Conservation (phyloP, 208 protist genomes). For the Porcisia deanei region DNA sequence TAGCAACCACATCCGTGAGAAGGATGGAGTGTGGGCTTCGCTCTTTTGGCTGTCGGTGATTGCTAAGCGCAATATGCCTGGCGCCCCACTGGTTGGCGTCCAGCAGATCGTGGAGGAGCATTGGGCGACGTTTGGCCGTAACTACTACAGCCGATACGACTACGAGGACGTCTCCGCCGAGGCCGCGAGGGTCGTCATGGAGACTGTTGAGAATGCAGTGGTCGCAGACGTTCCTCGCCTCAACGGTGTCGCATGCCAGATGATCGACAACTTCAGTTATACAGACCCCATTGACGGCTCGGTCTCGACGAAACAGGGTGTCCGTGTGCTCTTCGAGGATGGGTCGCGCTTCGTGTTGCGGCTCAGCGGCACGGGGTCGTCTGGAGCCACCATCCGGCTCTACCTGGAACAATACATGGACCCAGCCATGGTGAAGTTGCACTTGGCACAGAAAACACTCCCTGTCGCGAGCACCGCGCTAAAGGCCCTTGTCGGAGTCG, state of each 20-base stretch:
- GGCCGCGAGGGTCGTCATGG: slow-evolving; percentile 89
- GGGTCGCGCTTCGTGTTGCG: slow-evolving; percentile 96
- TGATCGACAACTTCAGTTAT: slow-evolving; percentile 97
- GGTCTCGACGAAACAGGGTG: slow-evolving; percentile 90
- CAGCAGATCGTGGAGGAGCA: slow-evolving; percentile 92
- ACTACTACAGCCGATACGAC: slow-evolving; percentile 97
- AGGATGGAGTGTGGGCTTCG: slow-evolving; percentile 98
- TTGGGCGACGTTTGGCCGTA: slow-evolving; percentile 96
- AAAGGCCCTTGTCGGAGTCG: slow-evolving; percentile 83
- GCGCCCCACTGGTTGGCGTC: slow-evolving; percentile 74
- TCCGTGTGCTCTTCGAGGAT: slow-evolving; percentile 95
- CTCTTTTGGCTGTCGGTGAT: slow-evolving; percentile 96
- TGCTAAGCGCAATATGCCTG: slow-evolving; percentile 47
- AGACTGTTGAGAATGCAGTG: slow-evolving; percentile 33
- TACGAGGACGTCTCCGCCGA: slow-evolving; percentile 95
- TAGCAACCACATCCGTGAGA: slow-evolving; percentile 97
- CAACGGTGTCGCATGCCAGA: slow-evolving; percentile 43
- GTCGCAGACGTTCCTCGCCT: slow-evolving; percentile 48
- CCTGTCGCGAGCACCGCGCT: slow-evolving; percentile 63
- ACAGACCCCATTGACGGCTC: slow-evolving; percentile 94
- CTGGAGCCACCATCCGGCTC: slow-evolving; percentile 96
- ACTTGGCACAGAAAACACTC: slow-evolving; percentile 47
- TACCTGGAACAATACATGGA: slow-evolving; percentile 97
- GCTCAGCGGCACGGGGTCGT: slow-evolving; percentile 94
- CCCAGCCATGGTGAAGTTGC: slow-evolving; percentile 36